Conservation (phyloP, 208 protist genomes). For the Trypanosoma caninum region DNA sequence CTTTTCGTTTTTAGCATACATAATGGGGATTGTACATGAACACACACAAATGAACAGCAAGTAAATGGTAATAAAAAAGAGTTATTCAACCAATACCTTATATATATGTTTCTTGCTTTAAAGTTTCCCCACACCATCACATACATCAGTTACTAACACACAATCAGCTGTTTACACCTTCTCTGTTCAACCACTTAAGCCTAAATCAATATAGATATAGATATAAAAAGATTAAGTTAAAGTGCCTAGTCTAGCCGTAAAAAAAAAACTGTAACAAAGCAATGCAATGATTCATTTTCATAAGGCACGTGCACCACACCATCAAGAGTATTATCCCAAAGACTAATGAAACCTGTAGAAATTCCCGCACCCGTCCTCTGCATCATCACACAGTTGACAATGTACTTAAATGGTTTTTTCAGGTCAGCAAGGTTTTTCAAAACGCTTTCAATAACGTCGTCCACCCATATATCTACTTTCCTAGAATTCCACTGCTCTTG, state of each 20-base stretch:
- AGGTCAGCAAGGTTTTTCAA: constrained; percentile 83
- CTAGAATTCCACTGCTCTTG: constrained; percentile 70
- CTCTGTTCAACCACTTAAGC: too few relatives aligned
- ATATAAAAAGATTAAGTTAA: too few relatives aligned
- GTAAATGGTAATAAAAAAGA: too few relatives aligned
- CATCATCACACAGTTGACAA: constrained; percentile 89
- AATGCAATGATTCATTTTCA: constrained; percentile 84
- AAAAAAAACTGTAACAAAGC: constrained; percentile 86
- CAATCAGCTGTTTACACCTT: too few relatives aligned
- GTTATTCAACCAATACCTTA: too few relatives aligned
- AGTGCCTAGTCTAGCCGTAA: constrained; percentile 85
- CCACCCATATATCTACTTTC: constrained; percentile 84
- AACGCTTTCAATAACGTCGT: constrained; percentile 68
- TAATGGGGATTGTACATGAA: too few relatives aligned
- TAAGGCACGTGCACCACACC: constrained; percentile 85
- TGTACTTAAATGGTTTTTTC: constrained; percentile 94
- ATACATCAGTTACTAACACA: too few relatives aligned
- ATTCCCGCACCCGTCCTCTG: constrained; percentile 90
- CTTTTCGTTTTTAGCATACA: too few relatives aligned
- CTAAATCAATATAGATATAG: too few relatives aligned
- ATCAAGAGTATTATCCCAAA: constrained; percentile 93
- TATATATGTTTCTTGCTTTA: too few relatives aligned
- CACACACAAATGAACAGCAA: too few relatives aligned
- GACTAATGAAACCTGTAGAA: constrained; percentile 82
- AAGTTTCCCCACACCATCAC: too few relatives aligned